Percentiles rank a stretch among this genome's conserved stretches.
Evolutionary conservation across 257 asterid species (phyloP).

Genomic region (Gentiana dahurica): DNA sequence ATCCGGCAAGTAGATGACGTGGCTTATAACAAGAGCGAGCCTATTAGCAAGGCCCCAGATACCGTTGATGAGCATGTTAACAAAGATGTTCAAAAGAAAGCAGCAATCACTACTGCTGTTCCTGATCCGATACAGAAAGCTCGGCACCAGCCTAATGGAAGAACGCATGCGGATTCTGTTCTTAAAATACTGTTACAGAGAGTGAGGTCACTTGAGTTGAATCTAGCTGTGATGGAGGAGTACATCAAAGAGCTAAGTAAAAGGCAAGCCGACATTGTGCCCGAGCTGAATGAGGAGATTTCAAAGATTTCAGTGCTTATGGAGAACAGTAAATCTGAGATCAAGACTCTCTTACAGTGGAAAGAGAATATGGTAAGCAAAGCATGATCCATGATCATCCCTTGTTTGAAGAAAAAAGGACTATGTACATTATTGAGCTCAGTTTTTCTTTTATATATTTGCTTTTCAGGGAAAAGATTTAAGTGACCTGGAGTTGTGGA

Average conservation of each 20-base stretch:
- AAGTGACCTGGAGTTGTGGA: slow-evolving; percentile 72
- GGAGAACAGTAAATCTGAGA: slow-evolving; percentile 65
- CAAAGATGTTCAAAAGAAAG: slow-evolving; percentile 30
- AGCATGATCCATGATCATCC: background rate
- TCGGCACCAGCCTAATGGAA: slow-evolving; percentile 47
- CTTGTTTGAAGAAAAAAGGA: slow-evolving; percentile 2
- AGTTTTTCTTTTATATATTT: background rate
- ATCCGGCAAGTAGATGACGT: slow-evolving; percentile 21
- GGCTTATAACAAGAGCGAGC: slow-evolving; percentile 19
- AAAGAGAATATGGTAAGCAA: slow-evolving; percentile 49
- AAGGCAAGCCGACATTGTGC: slow-evolving; percentile 61
- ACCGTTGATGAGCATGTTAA: slow-evolving; percentile 28
- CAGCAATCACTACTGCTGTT: slow-evolving; percentile 14
- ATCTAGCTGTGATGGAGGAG: slow-evolving; percentile 76
- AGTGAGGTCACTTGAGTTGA: slow-evolving; percentile 78
- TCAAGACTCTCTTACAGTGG: slow-evolving; percentile 70
- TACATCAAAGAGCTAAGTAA: slow-evolving; percentile 68
- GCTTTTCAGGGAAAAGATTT: slow-evolving; percentile 49
- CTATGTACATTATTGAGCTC: slow-evolving; percentile 9
- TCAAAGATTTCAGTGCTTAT: slow-evolving; percentile 40
- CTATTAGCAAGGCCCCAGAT: slow-evolving; percentile 25
- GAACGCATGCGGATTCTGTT: slow-evolving; percentile 88
- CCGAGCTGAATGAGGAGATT: slow-evolving; percentile 68
- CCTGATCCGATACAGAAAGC: slow-evolving; percentile 40
- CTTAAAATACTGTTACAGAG: slow-evolving; percentile 80